A percentile compares a stretch with the other conserved stretches of the same genome.
Conservation (phyloP, 179 eudicot species). For the Kewa caespitosa region DNA sequence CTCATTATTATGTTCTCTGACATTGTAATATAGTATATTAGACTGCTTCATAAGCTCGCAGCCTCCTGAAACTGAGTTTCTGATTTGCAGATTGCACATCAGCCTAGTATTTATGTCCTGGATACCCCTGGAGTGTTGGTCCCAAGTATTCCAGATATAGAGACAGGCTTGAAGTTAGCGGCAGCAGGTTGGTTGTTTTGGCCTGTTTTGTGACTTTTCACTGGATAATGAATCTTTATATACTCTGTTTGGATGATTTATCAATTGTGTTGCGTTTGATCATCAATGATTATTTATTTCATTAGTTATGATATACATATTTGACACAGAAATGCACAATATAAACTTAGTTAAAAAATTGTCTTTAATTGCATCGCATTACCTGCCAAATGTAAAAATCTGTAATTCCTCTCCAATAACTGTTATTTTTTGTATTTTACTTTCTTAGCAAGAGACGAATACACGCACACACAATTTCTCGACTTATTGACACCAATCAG, state of each 20-base stretch:
- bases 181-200: slow-evolving; percentile 55
- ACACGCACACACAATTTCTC: neutral
- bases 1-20: no score
- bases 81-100: slow-evolving; percentile 75
- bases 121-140: slow-evolving; percentile 98
- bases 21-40: no score
- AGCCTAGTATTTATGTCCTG: slow-evolving; percentile 92
- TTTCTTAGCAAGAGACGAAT: no score
- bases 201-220: slow-evolving; percentile 8
- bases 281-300: neutral
- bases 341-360: neutral
- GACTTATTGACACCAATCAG: neutral
- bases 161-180: slow-evolving; percentile 91
- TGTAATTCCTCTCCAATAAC: no score
- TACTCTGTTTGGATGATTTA: neutral
- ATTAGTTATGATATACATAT: neutral
- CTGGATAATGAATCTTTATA: neutral
- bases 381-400: no score
- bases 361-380: neutral
- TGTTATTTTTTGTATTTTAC: no score
- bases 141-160: slow-evolving; percentile 87
- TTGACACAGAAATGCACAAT: neutral
- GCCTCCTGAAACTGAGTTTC: slow-evolving; percentile 26
- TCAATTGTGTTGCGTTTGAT: neutral
- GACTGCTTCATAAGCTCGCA: no score